phyloP scores from a whole-genome alignment of 768 basidiomycete genomes.

The Phylloporus sp. region DNA sequence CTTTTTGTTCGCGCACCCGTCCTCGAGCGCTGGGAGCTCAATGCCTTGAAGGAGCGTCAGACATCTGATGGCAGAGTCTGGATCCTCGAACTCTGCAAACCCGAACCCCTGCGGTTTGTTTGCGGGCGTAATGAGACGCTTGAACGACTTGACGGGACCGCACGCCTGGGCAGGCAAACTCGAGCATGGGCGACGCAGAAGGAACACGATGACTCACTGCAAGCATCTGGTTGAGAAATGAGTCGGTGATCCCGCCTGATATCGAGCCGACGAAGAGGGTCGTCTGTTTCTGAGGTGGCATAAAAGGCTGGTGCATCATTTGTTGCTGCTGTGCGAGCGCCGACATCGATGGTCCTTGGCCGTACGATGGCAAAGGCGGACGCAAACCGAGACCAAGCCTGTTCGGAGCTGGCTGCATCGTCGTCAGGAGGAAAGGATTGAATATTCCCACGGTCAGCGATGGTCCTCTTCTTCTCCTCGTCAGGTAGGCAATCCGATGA shows the following conservation, averaged over 20 bases:
- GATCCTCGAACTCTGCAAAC: slow-evolving; percentile 93
- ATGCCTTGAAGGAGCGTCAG: slow-evolving; percentile 58
- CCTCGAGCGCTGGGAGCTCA: slow-evolving; percentile 57
- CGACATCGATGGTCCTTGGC: slow-evolving; percentile 88
- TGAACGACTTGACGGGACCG: slow-evolving; percentile 85
- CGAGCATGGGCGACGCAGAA: neutral
- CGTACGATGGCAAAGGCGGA: slow-evolving; percentile 80
- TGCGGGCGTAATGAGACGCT: slow-evolving; percentile 85
- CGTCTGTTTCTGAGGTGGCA: slow-evolving; percentile 68
- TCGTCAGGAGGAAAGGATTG: too few relatives aligned
- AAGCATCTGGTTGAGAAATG: slow-evolving; percentile 73
- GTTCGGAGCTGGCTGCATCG: slow-evolving; percentile 66
- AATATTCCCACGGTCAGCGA: slow-evolving; percentile 20
- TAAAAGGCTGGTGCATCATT: slow-evolving; percentile 52
- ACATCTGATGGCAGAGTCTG: slow-evolving; percentile 82
- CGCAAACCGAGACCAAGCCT: slow-evolving; percentile 85
- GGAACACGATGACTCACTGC: slow-evolving; percentile 45
- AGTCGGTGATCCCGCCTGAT: slow-evolving; percentile 85
- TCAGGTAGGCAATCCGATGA: slow-evolving; percentile 29
- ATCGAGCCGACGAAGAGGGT: slow-evolving; percentile 92
- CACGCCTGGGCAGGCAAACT: slow-evolving; percentile 58
- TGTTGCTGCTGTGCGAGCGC: slow-evolving; percentile 86
- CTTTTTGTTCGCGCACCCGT: slow-evolving; percentile 57
- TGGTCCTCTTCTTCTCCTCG: slow-evolving; percentile 66
- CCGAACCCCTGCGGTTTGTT: slow-evolving; percentile 96